Base-by-base conservation (phyloP, 768 basidiomycete genomes). In the Pulveroboletus sp. region DNA sequence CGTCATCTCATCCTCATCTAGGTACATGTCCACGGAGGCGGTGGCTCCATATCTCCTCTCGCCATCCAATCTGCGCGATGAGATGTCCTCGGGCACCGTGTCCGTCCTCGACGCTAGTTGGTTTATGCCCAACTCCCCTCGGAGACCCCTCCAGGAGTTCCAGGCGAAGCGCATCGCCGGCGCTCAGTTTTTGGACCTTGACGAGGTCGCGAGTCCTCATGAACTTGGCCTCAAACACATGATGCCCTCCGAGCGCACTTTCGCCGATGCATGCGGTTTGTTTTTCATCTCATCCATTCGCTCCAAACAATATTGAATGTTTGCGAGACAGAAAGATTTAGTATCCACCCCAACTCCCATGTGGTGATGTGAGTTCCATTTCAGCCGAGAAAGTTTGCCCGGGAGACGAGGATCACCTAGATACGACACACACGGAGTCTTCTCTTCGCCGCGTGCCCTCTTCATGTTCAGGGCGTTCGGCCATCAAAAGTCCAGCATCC, bases 381-480 rank as follows among this genome's bases (percentile, higher is more conserved):
- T 31, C 39, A 34, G 40, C 29, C 22, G 27, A 49, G 22, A 40
- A 30, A 35, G 40, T 39, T 29, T 34, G 35, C 45, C 39, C n/a
- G 45, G 38, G 54, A 54, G 32, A 44, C 26, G 32, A 49, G 50
- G 45, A 44, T 53, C 38, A 45, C 44, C 32, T 62, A 90, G 88
- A 54, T 99, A 98, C 66, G 96, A 99, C 65, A 75, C 85, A 2
- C 80, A 86, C 49, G 95, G 96, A 11, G 73, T 97, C 16, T 97
- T 98, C 74, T 92, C 89, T 3, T 81, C 92, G 19, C 94, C 96
- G 46, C 81, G 96, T 50, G 91, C 92, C 2, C 77, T 93, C 37
- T 98, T 89, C 75, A 98, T 91, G 75, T 96, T 98, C 78, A 81
- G 88, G 70, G 77, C 87, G 20, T 93, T 96, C 68, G 90, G 91